phyloP scores from a whole-genome alignment of 345 rosid species.

The Lenwebbia sp. region DNA sequence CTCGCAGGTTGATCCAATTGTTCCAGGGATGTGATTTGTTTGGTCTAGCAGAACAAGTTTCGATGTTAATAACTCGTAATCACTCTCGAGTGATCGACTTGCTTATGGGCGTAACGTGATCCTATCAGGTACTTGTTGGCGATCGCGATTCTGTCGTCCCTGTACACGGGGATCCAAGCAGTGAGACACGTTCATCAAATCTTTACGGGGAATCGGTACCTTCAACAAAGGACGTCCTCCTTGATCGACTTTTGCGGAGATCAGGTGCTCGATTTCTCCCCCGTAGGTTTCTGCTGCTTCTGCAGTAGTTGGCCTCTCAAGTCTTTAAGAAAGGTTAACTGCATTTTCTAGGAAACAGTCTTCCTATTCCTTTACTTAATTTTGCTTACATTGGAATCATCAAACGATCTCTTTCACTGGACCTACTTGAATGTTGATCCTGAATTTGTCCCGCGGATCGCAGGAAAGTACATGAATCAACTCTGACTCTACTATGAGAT shows the following conservation, averaged over 20 bases:
- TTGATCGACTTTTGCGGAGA: slow-evolving; percentile 1
- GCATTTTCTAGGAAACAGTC: not conserved
- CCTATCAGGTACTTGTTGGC: slow-evolving; percentile 4
- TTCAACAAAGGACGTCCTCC: not conserved
- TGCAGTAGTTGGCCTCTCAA: not conserved
- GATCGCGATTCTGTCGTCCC: not conserved
- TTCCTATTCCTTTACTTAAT: not conserved
- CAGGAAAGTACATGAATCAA: not conserved
- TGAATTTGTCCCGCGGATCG: not conserved
- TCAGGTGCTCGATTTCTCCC: not conserved
- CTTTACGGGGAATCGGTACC: not conserved
- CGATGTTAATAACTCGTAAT: not conserved
- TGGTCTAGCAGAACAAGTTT: not conserved
- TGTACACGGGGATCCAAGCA: slow-evolving; percentile 1
- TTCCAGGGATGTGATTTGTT: not conserved
- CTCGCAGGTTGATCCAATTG: not conserved
- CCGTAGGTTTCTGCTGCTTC: not conserved
- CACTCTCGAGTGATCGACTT: not conserved
- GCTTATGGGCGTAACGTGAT: not conserved
- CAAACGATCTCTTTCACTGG: not conserved
- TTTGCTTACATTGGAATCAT: not conserved
- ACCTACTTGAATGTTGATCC: not conserved
- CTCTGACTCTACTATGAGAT: not conserved
- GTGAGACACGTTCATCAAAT: not conserved
- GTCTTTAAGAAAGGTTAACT: not conserved